These are phyloP conservation scores for Pseudogymnoascus sp. DNA, from an alignment of 2,329 filamentous ascomycete species.

Conservation along the genomic window DNA sequence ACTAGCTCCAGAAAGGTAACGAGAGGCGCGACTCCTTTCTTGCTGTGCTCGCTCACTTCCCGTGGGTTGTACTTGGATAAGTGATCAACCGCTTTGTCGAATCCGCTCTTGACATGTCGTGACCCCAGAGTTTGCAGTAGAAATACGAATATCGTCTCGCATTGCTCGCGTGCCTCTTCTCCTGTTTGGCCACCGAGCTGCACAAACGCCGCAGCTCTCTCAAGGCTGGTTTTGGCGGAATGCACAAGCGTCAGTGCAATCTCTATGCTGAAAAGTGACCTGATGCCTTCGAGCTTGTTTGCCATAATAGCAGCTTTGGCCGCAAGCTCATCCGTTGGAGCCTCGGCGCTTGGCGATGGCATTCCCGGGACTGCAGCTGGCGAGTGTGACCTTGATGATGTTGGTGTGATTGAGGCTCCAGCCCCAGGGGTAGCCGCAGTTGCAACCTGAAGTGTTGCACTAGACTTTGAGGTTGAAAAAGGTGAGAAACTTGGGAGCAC, in stretches of 20 bases:
- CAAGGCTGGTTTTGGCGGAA: slow-evolving; percentile 76
- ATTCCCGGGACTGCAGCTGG: slow-evolving; percentile 26
- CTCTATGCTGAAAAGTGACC: slow-evolving; percentile 91
- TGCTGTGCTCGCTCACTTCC: slow-evolving; percentile 62
- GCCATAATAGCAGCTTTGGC: slow-evolving; percentile 98
- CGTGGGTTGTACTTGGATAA: slow-evolving; percentile 86
- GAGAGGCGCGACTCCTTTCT: slow-evolving; percentile 71
- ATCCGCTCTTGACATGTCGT: slow-evolving; percentile 83
- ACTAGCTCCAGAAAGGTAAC: slow-evolving; percentile 96
- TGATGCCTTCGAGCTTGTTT: slow-evolving; percentile 86
- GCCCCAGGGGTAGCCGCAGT: slow-evolving; percentile 10
- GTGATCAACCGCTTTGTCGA: slow-evolving; percentile 86
- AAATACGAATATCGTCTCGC: slow-evolving; percentile 77
- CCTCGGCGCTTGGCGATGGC: slow-evolving; percentile 46
- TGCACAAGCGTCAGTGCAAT: slow-evolving; percentile 86
- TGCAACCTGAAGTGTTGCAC: slow-evolving; percentile 16
- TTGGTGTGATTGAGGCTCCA: slow-evolving; percentile 20
- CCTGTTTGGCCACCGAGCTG: slow-evolving; percentile 70
- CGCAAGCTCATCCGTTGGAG: slow-evolving; percentile 81
- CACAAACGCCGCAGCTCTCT: slow-evolving; percentile 76
- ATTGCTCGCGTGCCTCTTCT: slow-evolving; percentile 78
- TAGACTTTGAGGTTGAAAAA: slow-evolving; percentile 38
- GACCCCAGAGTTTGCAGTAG: slow-evolving; percentile 77
- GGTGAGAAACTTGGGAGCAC: slow-evolving; percentile 65
- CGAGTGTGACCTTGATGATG: slow-evolving; percentile 40